Conservation (phyloP, 1,284 basidiomycete genomes). For the Golubevia sp. region DNA sequence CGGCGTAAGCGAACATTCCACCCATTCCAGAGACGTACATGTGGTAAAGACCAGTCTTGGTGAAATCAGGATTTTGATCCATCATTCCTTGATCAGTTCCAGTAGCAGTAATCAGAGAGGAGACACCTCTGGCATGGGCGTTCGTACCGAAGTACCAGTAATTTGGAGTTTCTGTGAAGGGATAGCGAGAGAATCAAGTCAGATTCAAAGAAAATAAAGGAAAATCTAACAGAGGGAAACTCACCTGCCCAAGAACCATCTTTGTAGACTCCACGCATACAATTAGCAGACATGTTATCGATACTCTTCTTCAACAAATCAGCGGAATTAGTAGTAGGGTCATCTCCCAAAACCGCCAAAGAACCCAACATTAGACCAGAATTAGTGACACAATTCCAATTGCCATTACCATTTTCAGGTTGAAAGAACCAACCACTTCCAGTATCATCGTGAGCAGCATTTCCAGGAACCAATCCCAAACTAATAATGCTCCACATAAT, state of each 20-base stretch:
- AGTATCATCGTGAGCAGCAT: conserved; percentile 25
- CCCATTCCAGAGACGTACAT: conserved; percentile 58
- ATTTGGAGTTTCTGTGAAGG: conserved; percentile 59
- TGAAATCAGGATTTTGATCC: conserved; percentile 22
- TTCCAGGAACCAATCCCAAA: conserved; percentile 44
- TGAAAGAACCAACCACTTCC: conserved; percentile 40
- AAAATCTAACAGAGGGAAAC: too few species aligned
- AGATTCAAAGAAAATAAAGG: too few species aligned
- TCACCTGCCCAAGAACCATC: conserved; percentile 61
- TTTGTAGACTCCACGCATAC: conserved; percentile 48
- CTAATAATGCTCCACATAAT: conserved; percentile 45
- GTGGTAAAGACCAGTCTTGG: conserved; percentile 56
- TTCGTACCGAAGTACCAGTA: conserved; percentile 62
- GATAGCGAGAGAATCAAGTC: too few species aligned
- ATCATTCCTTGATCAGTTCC: conserved; percentile 51
- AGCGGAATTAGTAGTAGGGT: conserved; percentile 7
- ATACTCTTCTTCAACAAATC: conserved; percentile 39
- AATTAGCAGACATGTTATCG: conserved; percentile 51
- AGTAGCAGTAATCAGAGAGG: conserved; percentile 50
- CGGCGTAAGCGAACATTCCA: conserved; percentile 57
- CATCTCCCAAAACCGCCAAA: conserved; percentile 50
- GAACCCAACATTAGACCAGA: conserved; percentile 55
- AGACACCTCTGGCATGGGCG: conserved; percentile 48
- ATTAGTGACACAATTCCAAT: conserved; percentile 62
- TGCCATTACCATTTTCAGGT: conserved; percentile 43